Evolutionary conservation across 306 rosid genomes (phyloP).

Genomic region (Medicago arabica): DNA sequence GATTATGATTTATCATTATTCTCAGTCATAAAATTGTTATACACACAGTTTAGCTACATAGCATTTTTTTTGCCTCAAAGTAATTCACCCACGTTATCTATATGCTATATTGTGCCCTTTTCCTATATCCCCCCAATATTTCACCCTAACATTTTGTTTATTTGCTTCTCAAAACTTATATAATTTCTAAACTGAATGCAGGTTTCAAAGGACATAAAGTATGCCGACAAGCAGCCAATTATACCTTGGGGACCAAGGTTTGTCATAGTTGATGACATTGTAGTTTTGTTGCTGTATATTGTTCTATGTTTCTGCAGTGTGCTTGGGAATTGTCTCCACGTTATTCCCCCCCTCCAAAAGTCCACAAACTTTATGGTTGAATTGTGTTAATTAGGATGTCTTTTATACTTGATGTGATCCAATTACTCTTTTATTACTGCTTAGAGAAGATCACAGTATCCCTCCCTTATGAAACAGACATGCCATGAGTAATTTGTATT

Average conservation of each 20-base stretch:
- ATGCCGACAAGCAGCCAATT: constrained; percentile 95
- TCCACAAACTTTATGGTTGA: background rate
- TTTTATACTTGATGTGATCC: constrained; percentile 16
- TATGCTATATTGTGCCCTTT: constrained; percentile 22
- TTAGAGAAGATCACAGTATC: constrained; percentile 14
- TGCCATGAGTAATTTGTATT: constrained; percentile 26
- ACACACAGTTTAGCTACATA: constrained; percentile 6
- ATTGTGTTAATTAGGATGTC: constrained; percentile 6
- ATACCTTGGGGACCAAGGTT: constrained; percentile 99
- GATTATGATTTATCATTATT: constrained; percentile 6
- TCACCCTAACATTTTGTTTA: constrained; percentile 2
- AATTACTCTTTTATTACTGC: constrained; percentile 30
- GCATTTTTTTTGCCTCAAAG: constrained; percentile 35
- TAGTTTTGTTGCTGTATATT: constrained; percentile 28
- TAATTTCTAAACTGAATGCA: constrained; percentile 43
- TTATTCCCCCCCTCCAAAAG: background rate
- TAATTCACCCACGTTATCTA: constrained; percentile 2
- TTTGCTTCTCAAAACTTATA: constrained; percentile 31
- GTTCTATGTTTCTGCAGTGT: constrained; percentile 9
- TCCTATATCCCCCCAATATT: constrained; percentile 22
- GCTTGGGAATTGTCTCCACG: constrained; percentile 22
- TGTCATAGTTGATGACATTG: constrained; percentile 29
- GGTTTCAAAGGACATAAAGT: constrained; percentile 97
- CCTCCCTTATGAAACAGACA: constrained; percentile 31
- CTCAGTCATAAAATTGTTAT: constrained; percentile 12